Evolutionary conservation across 2,329 filamentous ascomycete genomes (phyloP).

Genomic region (Aureobasidium sp.): DNA sequence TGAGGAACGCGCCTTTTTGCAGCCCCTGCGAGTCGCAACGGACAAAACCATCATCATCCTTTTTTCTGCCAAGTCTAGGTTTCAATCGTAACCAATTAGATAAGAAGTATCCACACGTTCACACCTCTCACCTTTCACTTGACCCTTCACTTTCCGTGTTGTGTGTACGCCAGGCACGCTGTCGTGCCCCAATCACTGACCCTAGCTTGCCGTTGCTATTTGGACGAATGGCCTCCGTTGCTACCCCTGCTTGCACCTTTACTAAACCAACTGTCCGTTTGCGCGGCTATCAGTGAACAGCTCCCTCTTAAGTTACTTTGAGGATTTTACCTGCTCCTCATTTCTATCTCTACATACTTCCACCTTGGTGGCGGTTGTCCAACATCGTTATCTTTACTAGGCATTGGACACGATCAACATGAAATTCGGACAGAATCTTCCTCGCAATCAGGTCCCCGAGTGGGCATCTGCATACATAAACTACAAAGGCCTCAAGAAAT

Average conservation of each 20-base stretch:
- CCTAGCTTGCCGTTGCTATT: slow-evolving; percentile 1
- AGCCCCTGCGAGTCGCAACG: slow-evolving; percentile 5
- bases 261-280: slow-evolving; percentile 16
- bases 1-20: slow-evolving; percentile 1
- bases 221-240: slow-evolving; percentile 10
- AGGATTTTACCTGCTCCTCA: background rate
- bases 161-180: background rate
- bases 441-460: slow-evolving; percentile 78
- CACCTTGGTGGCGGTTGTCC: background rate
- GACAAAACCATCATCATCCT: slow-evolving; percentile 11
- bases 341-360: background rate
- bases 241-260: slow-evolving; percentile 5
- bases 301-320: background rate
- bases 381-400: background rate
- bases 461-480: slow-evolving; percentile 81
- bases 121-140: slow-evolving; percentile 2
- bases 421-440: slow-evolving; percentile 52
- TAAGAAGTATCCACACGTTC: slow-evolving; percentile 10
- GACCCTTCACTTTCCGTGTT: background rate
- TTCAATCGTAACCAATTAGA: background rate
- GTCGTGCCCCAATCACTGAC: background rate
- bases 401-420: slow-evolving; percentile 23
- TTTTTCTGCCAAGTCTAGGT: slow-evolving; percentile 1
- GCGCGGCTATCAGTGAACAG: slow-evolving; percentile 11
- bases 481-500: slow-evolving; percentile 89